Base-by-base conservation (phyloP, 352 stramenopile genomes). In the Globisporangium cylindrosporum region DNA sequence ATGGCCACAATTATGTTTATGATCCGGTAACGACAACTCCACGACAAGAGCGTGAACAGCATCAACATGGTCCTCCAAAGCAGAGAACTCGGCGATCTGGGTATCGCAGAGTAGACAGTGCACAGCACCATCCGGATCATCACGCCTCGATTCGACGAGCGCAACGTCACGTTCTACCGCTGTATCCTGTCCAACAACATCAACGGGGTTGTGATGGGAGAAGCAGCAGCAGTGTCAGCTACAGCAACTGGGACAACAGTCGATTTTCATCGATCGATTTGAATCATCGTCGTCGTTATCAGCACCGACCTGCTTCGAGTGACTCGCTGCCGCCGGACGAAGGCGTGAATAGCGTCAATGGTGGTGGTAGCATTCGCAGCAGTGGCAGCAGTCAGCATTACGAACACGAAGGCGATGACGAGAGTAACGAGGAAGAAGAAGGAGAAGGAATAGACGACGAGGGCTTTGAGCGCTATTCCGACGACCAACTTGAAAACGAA, bases 341-440 rank as follows among this genome's bases (percentile, higher is more conserved):
- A 14, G 15, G 6, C 29, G 25, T 25, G 54, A 59, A 34, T 8
- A 32, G 24, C 15, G 22, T 51, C 36, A 54, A 18, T 63, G 36
- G 58, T 63, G 36, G 58, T 3, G 24, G 20, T 22, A 48, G n/a
- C 3, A 38, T 43, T 14, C 27, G 54, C 34, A 59, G 32, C 7
- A 24, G 55, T 24, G 55, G 55, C 67, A 73, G 53, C 62, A 73
- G 63, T 14, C 46, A 69, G 57, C 59, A 64, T 51, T 72, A 66
- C 41, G 57, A 60, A 9, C 66, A 72, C 43, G 24, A 68, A 22
- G 57, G 56, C 2, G 59, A 51, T 22, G 43, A 54, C 29, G 29
- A 49, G 15, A n/a, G 38, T 27, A 25, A 48, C 14, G 41, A 41
- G 12, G 67, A 55, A 0, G 20, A 43, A 27, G 34, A 3, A 12